Evolutionary conservation across 2,329 filamentous ascomycete species (phyloP).

Genomic region (Hypoxylon sp.): DNA sequence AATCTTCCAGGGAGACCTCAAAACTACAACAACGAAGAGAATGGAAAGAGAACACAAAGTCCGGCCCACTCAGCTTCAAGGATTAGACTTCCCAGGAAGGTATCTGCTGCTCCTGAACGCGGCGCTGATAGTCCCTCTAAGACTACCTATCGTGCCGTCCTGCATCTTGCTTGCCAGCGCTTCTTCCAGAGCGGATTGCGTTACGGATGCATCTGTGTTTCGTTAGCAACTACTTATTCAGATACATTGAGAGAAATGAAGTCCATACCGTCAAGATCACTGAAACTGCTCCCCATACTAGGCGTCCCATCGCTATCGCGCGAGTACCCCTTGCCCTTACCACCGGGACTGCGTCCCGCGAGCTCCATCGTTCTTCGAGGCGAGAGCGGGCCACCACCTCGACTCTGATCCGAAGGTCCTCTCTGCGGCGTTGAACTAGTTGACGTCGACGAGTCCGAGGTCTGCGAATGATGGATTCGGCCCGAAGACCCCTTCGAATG

Average conservation of each 20-base stretch:
- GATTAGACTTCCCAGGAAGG: slow-evolving; percentile 43
- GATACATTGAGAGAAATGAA: slow-evolving; percentile 22
- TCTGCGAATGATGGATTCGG: slow-evolving; percentile 64
- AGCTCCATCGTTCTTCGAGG: slow-evolving; percentile 73
- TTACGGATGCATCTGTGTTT: slow-evolving; percentile 80
- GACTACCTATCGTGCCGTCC: slow-evolving; percentile 68
- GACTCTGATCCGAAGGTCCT: slow-evolving; percentile 52
- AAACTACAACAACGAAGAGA: neutral
- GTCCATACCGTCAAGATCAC: slow-evolving; percentile 79
- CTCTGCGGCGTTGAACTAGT: slow-evolving; percentile 63
- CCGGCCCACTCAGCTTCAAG: neutral
- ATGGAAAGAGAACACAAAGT: neutral
- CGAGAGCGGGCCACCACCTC: slow-evolving; percentile 64
- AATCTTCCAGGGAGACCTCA: neutral
- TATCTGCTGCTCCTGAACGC: slow-evolving; percentile 76
- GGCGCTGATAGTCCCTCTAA: slow-evolving; percentile 79
- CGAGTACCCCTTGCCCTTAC: slow-evolving; percentile 65
- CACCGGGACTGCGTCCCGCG: slow-evolving; percentile 67
- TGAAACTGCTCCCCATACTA: slow-evolving; percentile 89
- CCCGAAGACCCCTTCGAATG: slow-evolving; percentile 53
- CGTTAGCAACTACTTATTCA: slow-evolving; percentile 28
- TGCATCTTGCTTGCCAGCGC: slow-evolving; percentile 81
- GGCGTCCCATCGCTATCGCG: slow-evolving; percentile 80
- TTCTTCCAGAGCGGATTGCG: slow-evolving; percentile 84
- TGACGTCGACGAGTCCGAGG: slow-evolving; percentile 75